phyloP scores from a whole-genome alignment of 495 filamentous ascomycete species.

The Penicillium lagena region DNA sequence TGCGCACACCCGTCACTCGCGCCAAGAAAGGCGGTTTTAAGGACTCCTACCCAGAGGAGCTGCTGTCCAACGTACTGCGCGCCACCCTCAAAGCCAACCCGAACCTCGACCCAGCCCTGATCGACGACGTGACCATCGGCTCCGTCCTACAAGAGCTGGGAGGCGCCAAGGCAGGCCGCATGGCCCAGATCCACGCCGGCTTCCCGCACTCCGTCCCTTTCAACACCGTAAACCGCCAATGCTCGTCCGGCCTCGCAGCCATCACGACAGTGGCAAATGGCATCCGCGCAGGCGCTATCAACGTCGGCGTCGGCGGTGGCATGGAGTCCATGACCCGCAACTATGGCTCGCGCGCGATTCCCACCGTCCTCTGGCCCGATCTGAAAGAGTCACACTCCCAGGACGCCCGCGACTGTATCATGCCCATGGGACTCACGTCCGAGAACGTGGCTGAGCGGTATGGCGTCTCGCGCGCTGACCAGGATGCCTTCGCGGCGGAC shows the following conservation, averaged over 20 bases:
- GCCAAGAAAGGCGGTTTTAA: slow-evolving; percentile 78
- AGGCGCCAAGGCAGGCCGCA: slow-evolving; percentile 83
- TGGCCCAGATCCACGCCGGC: slow-evolving; percentile 79
- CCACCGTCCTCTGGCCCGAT: slow-evolving; percentile 70
- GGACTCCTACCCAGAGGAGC: slow-evolving; percentile 85
- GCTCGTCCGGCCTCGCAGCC: slow-evolving; percentile 67
- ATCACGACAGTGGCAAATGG: slow-evolving; percentile 65
- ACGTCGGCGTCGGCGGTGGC: slow-evolving; percentile 78
- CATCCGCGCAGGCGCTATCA: slow-evolving; percentile 65
- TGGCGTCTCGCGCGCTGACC: slow-evolving; percentile 63
- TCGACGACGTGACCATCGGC: slow-evolving; percentile 80
- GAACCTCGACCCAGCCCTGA: slow-evolving; percentile 60
- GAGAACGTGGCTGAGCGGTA: slow-evolving; percentile 85
- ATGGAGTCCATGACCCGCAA: slow-evolving; percentile 95
- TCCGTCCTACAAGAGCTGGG: slow-evolving; percentile 88
- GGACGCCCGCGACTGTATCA: slow-evolving; percentile 78
- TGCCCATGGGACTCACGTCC: slow-evolving; percentile 89
- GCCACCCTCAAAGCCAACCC: slow-evolving; percentile 74
- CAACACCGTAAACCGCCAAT: slow-evolving; percentile 83
- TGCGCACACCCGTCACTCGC: slow-evolving; percentile 80
- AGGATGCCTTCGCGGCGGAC: slow-evolving; percentile 74
- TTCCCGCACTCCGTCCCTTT: slow-evolving; percentile 69
- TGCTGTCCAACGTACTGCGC: slow-evolving; percentile 74
- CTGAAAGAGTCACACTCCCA: slow-evolving; percentile 56
- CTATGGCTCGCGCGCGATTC: slow-evolving; percentile 77